These are phyloP conservation scores for Xerophyta viscosa DNA, from an alignment of 106 monocot species.

Conservation along the genomic window DNA sequence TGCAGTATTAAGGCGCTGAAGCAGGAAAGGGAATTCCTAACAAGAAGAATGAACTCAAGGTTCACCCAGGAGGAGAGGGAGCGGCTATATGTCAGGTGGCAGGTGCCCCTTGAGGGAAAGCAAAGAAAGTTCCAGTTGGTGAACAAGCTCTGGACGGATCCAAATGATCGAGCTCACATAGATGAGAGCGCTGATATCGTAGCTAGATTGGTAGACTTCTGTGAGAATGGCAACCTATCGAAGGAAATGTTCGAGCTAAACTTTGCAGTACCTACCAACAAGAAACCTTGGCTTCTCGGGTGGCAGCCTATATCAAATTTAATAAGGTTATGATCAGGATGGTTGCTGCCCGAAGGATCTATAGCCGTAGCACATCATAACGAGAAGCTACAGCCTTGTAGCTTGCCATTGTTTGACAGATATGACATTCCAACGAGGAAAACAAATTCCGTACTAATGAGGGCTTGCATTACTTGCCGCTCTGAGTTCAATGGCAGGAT, in stretches of 20 bases:
- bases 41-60: conserved; percentile 59
- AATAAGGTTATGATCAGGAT: conserved; percentile 32
- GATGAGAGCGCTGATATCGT: conserved; percentile 90
- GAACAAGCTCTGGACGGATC: conserved; percentile 83
- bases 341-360: too few relatives aligned
- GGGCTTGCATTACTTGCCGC: too few relatives aligned
- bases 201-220: conserved; percentile 81
- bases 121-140: conserved; percentile 75
- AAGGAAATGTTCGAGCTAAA: conserved; percentile 99
- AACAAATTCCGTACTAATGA: too few relatives aligned
- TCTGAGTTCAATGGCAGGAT: too few relatives aligned
- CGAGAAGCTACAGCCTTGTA: background rate
- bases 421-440: too few relatives aligned
- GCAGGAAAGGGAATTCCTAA: conserved; percentile 80
- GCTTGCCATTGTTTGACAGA: too few relatives aligned
- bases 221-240: conserved; percentile 72
- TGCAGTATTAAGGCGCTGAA: conserved; percentile 73
- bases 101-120: conserved; percentile 80
- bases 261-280: conserved; percentile 61
- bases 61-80: conserved; percentile 79
- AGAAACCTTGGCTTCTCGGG: conserved; percentile 77
- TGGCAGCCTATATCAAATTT: conserved; percentile 84
- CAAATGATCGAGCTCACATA: conserved; percentile 55
- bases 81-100: conserved; percentile 65
- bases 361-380: background rate